Evolutionary conservation across 345 rosid species (phyloP), one percentile per base, ranked within the genome.

Genomic region (Syzygium aqueum): DNA sequence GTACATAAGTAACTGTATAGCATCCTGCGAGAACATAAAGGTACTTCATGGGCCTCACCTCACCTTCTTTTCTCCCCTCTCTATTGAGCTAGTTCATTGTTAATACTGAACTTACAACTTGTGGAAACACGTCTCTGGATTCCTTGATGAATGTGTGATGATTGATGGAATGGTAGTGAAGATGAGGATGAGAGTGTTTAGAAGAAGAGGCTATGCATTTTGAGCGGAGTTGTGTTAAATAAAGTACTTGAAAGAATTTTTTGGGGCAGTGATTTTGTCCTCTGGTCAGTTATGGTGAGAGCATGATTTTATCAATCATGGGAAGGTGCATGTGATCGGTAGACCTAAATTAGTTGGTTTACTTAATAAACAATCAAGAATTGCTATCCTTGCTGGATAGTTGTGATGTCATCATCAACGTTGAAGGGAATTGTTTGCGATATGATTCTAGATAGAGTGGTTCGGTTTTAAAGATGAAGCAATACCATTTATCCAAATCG

Each of bases 1-100:
- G 92, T 97, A 97, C 92, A 96, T 96, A 93, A 96, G 98, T 86
- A 97, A 95, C 88, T 97, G 99, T 91, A 96, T 97, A 88, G 93
- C 98, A 51, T 95, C 99, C 54, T 97, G 99, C 86, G 97, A 95
- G 92, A 97, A 92, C 90, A 95, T 95, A 84, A 95, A 96, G 99
- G 99, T 96, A 93, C 87, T 21, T 78, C 7, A 3, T 54, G 0
- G 28, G 27, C 80, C 80, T 73, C 27, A 37, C 49, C 43, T 73
- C 49, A 37, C 49, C 80, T 37, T 19, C 49, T 73, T 49, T 49
- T 73, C 80, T 6, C 49, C 14, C 49, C 27, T 73, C 80, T 67
- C 49, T 73, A 73, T 73, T 73, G 80, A 33, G 80, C 80, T 73
- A 73, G 80, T 37, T 73, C 28, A 37, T 73, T 73, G 80, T 37